Conservation (phyloP, 106 monocot genomes). For the Platanthera zijinensis region DNA sequence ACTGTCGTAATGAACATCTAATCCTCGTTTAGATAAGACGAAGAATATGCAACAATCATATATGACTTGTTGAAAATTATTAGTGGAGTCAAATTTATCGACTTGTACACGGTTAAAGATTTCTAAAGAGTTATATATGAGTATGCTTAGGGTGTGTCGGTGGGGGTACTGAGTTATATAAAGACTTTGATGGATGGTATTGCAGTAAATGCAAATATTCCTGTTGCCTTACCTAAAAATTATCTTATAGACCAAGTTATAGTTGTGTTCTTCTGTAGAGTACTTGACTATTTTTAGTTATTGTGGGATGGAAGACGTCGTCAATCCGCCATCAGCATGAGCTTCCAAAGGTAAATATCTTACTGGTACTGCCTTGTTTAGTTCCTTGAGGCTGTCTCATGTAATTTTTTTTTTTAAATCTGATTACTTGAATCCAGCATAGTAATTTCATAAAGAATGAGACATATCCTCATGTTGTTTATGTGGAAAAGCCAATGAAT, state of each 20-base stretch:
- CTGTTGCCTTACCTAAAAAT: too few species aligned
- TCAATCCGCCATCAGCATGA: constrained; percentile 65
- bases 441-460: constrained; percentile 34
- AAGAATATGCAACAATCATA: neutral
- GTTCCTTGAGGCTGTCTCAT: constrained; percentile 3
- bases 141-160: too few species aligned
- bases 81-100: neutral
- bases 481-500: constrained; percentile 45
- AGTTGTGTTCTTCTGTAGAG: neutral
- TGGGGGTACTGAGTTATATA: too few species aligned
- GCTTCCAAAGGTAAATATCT: constrained; percentile 59
- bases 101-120: too few species aligned
- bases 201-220: too few species aligned
- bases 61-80: neutral
- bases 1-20: too few species aligned
- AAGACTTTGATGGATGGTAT: too few species aligned
- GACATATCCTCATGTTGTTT: constrained; percentile 66
- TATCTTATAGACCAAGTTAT: neutral
- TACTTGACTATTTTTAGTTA: constrained; percentile 54
- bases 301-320: constrained; percentile 91
- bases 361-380: neutral
- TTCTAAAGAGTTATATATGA: too few species aligned
- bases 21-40: neutral
- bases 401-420: neutral
- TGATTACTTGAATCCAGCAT: constrained; percentile 31